Percentiles rank a stretch among this genome's conserved stretches.
Evolutionary conservation across 2,329 filamentous ascomycete species (phyloP).

Genomic region (Knoxdaviesia proteae): DNA sequence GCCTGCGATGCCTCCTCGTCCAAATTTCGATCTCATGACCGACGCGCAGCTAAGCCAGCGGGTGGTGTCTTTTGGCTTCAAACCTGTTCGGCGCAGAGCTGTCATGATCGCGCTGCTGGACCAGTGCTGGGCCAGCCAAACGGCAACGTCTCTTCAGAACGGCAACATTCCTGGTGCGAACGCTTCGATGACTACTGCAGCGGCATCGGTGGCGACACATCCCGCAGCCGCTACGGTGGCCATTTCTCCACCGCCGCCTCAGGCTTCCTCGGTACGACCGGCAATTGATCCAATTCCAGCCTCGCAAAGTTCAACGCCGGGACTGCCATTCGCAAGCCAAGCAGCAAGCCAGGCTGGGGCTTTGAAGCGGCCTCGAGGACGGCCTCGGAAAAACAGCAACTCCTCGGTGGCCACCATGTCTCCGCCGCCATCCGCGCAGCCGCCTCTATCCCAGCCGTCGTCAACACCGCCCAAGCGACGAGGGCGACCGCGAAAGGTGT

Average conservation of each 20-base stretch:
- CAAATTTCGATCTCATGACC: conserved; percentile 40
- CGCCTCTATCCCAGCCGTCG: conserved; percentile 1
- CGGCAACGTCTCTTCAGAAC: no score
- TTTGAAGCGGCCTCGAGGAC: conserved; percentile 11
- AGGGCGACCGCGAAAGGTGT: conserved; percentile 20
- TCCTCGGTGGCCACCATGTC: neutral
- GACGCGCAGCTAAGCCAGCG: conserved; percentile 41
- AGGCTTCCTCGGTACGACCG: conserved; percentile 1
- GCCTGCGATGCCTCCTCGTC: conserved; percentile 12
- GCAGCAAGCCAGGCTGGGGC: neutral
- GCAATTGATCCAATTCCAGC: neutral
- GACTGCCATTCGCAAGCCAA: no score
- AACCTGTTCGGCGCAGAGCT: conserved; percentile 43
- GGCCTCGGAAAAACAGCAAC: conserved; percentile 13
- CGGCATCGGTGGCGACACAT: neutral
- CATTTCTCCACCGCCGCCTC: conserved; percentile 3
- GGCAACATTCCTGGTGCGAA: conserved; percentile 1
- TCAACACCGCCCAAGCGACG: conserved; percentile 5
- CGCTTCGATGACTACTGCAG: conserved; percentile 2
- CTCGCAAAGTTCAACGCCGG: no score
- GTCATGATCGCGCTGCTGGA: conserved; percentile 51
- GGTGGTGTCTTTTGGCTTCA: conserved; percentile 48
- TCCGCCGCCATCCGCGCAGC: neutral
- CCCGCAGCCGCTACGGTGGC: conserved; percentile 1
- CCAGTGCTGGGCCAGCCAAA: conserved; percentile 43